phyloP scores from a whole-genome alignment of 208 protist species.

The Trypanosoma lewisi region DNA sequence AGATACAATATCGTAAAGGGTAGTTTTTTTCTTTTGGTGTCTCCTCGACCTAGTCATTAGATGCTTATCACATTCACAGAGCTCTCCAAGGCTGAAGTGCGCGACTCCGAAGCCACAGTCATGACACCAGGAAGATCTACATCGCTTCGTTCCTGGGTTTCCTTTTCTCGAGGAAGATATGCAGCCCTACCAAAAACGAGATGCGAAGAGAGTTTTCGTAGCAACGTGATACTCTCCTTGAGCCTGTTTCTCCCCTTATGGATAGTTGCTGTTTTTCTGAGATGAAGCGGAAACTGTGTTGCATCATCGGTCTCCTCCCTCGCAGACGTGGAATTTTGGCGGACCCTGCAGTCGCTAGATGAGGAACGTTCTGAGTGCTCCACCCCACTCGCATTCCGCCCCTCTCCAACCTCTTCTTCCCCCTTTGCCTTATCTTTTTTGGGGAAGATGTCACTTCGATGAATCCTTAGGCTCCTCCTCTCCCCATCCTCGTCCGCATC shows the following conservation, averaged over 20 bases:
- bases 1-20: too few species aligned
- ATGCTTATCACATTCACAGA: neutral
- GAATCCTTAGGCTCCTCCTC: neutral
- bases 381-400: neutral
- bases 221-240: constrained; percentile 15
- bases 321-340: neutral
- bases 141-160: neutral
- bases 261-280: constrained; percentile 4
- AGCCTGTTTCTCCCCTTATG: neutral
- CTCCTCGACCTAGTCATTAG: neutral
- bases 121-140: constrained; percentile 1
- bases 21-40: too few species aligned
- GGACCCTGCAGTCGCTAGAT: neutral
- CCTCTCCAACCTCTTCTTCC: neutral
- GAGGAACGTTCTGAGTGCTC: neutral
- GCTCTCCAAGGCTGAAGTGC: neutral
- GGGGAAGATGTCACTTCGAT: too few species aligned
- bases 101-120: constrained; percentile 1
- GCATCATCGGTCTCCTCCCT: neutral
- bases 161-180: constrained; percentile 4
- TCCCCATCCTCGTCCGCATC: neutral
- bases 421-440: too few species aligned
- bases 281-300: neutral
- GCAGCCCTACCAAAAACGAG: constrained; percentile 15
- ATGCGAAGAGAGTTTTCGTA: constrained; percentile 7